Evolutionary conservation across 1,284 basidiomycete species (phyloP).

Genomic region (Apiotrichum gamsii): DNA sequence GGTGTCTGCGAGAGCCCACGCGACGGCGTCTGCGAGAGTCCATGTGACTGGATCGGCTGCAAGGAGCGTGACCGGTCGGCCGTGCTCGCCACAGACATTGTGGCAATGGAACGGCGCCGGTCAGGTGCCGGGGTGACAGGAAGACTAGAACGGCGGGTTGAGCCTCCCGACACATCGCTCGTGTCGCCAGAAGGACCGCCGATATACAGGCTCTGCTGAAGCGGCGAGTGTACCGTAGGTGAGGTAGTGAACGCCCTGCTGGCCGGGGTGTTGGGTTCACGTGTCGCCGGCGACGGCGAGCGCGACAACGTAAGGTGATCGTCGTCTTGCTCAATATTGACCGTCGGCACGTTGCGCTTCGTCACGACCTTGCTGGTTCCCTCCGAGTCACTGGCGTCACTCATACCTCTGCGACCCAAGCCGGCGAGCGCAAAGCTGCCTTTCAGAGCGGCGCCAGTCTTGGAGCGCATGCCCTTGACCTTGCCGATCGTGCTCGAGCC

Average conservation of each 20-base stretch:
- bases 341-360: constrained; percentile 28
- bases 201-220: constrained; percentile 1
- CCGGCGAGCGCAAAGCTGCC: constrained; percentile 31
- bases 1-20: too few relatives aligned
- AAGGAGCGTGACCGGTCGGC: too few relatives aligned
- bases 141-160: too few relatives aligned
- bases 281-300: constrained; percentile 4
- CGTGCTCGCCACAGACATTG: too few relatives aligned
- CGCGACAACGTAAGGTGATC: constrained; percentile 4
- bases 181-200: constrained; percentile 2
- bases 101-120: too few relatives aligned
- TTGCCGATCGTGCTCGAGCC: constrained; percentile 6
- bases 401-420: constrained; percentile 6
- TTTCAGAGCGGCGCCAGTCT: constrained; percentile 35
- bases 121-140: too few relatives aligned
- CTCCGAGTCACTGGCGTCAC: constrained; percentile 42
- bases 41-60: too few relatives aligned
- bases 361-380: constrained; percentile 11
- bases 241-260: not conserved
- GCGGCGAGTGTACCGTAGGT: not conserved
- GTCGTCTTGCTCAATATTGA: constrained; percentile 28
- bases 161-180: constrained; percentile 9
- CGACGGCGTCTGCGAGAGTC: too few relatives aligned
- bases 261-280: not conserved
- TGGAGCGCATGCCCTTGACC: constrained; percentile 27